phyloP scores from a whole-genome alignment of 768 basidiomycete species.

The Leccinum truebloodii region DNA sequence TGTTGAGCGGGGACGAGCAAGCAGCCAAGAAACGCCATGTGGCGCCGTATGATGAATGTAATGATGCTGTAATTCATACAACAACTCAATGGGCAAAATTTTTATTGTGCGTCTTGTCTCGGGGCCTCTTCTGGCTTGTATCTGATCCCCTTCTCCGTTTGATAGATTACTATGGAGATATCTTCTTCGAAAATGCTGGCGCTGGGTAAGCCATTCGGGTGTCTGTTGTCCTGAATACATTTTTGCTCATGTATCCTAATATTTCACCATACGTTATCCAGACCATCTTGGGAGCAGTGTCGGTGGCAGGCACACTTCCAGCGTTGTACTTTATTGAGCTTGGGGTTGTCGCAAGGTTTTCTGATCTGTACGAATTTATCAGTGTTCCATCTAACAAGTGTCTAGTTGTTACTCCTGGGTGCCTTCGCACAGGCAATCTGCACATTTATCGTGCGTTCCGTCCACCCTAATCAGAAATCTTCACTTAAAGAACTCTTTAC shows the following conservation, averaged over 20 bases:
- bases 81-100: conserved; percentile 80
- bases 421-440: conserved; percentile 60
- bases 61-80: conserved; percentile 85
- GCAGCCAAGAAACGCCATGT: conserved; percentile 55
- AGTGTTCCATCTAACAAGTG: neutral
- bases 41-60: conserved; percentile 76
- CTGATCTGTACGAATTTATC: neutral
- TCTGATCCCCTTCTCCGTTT: neutral
- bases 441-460: conserved; percentile 52
- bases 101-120: conserved; percentile 55
- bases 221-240: neutral
- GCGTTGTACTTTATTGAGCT: conserved; percentile 67
- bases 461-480: neutral
- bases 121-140: neutral
- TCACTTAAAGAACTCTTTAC: neutral
- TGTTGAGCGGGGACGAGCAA: conserved; percentile 11
- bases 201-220: conserved; percentile 44
- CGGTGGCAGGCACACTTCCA: conserved; percentile 70
- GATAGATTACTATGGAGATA: conserved; percentile 80
- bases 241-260: conserved; percentile 27
- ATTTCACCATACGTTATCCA: conserved; percentile 75
- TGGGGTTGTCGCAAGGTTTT: conserved; percentile 70
- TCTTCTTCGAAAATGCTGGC: conserved; percentile 76
- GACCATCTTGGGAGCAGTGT: conserved; percentile 72
- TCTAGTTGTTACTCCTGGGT: conserved; percentile 64